These are phyloP conservation scores for Dothistroma pini DNA, from an alignment of 2,329 filamentous ascomycete species.

Conservation along the genomic window DNA sequence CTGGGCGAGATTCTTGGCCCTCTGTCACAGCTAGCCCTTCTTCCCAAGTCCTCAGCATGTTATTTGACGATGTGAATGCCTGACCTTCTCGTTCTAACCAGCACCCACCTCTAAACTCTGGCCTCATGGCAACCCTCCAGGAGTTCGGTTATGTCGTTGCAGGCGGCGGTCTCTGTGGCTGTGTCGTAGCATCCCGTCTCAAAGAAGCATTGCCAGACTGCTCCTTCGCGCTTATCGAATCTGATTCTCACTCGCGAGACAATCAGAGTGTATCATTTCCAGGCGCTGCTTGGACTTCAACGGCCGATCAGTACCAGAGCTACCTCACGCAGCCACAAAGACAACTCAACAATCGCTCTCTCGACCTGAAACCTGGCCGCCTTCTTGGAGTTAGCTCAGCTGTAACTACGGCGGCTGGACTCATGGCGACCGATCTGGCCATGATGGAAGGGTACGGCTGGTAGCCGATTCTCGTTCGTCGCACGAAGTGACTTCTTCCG, in stretches of 20 bases:
- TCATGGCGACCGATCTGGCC: conserved; percentile 16
- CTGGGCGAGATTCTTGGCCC: too few species aligned
- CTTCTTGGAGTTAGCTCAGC: conserved; percentile 7
- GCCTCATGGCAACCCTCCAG: neutral
- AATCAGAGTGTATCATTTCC: neutral
- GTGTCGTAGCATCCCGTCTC: conserved; percentile 74
- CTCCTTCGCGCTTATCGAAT: conserved; percentile 77
- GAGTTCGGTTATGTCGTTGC: conserved; percentile 78
- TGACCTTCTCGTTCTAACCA: too few species aligned
- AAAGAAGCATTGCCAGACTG: conserved; percentile 78
- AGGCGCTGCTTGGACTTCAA: conserved; percentile 6
- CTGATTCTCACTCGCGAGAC: conserved; percentile 81
- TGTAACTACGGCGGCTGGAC: conserved; percentile 14
- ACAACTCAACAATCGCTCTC: neutral
- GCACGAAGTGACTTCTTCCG: conserved; percentile 27
- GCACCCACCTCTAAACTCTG: neutral
- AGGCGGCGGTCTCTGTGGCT: conserved; percentile 80
- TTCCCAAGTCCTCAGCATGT: too few species aligned
- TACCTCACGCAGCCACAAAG: conserved; percentile 4
- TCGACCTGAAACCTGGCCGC: conserved; percentile 7
- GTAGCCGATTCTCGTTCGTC: conserved; percentile 32
- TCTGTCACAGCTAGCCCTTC: too few species aligned
- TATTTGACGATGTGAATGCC: too few species aligned
- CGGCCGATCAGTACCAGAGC: neutral
- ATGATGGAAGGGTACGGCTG: conserved; percentile 34